phyloP scores from a whole-genome alignment of 331 rosid species.

The Phaseolus coccineus region DNA sequence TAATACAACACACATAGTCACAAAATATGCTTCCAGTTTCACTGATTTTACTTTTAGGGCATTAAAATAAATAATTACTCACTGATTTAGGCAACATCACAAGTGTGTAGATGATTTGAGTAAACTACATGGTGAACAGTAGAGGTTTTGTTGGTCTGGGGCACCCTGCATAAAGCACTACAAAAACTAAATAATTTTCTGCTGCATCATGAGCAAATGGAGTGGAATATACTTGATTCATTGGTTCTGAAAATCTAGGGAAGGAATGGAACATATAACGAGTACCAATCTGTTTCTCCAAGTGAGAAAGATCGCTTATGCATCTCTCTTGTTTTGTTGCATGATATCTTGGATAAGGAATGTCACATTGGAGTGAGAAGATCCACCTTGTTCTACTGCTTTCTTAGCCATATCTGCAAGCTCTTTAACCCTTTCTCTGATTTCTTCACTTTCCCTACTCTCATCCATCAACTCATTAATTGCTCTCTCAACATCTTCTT shows the following conservation, averaged over 20 bases:
- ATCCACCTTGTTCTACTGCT: conserved; percentile 54
- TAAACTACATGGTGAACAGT: not conserved
- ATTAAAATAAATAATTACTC: too few relatives aligned
- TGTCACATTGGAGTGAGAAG: conserved; percentile 42
- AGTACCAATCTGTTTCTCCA: not conserved
- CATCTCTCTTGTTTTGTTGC: conserved; percentile 28
- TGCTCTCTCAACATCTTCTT: conserved; percentile 51
- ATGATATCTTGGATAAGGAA: conserved; percentile 49
- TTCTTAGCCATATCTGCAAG: conserved; percentile 50
- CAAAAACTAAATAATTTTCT: not conserved
- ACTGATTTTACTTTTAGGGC: too few relatives aligned
- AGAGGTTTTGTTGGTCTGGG: not conserved
- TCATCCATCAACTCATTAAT: conserved; percentile 50
- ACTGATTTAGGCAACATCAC: too few relatives aligned
- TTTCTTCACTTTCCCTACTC: conserved; percentile 48
- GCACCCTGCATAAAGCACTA: not conserved
- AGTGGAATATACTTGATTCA: not conserved
- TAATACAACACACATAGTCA: too few relatives aligned
- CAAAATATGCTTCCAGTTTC: too few relatives aligned
- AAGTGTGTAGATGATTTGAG: too few relatives aligned
- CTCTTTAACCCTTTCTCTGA: conserved; percentile 46
- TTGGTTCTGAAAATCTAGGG: not conserved
- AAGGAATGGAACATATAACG: not conserved
- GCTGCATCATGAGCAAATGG: not conserved
- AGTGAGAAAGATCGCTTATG: not conserved